Percentiles rank a stretch among this genome's conserved stretches.
Evolutionary conservation across 768 basidiomycete species (phyloP).

Genomic region (Galerina marginata): DNA sequence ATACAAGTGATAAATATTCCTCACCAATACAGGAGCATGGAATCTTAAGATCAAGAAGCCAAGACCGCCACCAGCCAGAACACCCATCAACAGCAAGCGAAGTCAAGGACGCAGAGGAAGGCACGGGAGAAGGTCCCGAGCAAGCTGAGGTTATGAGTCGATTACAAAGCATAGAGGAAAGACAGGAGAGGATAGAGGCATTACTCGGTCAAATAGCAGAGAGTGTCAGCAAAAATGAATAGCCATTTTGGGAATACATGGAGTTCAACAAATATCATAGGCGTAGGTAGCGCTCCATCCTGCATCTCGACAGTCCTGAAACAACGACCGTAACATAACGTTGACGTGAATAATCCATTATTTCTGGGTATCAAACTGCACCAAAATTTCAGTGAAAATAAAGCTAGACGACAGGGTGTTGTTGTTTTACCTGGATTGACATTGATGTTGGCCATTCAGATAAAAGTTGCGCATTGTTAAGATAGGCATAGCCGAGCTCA

Average conservation of each 20-base stretch:
- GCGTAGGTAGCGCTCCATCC: no score
- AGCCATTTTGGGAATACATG: no score
- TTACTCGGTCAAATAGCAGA: constrained; percentile 45
- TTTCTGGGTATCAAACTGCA: constrained; percentile 8
- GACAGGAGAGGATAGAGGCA: constrained; percentile 52
- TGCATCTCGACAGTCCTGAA: no score
- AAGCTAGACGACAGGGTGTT: neutral
- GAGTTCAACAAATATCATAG: no score
- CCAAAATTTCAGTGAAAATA: neutral
- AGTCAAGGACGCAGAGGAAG: constrained; percentile 24
- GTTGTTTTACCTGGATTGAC: constrained; percentile 54
- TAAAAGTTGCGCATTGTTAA: constrained; percentile 53
- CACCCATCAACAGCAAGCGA: constrained; percentile 19
- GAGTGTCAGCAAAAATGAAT: constrained; percentile 23
- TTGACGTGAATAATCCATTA: neutral
- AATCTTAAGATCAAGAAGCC: constrained; percentile 18
- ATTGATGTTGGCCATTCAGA: constrained; percentile 74
- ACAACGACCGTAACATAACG: no score
- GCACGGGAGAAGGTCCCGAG: constrained; percentile 21
- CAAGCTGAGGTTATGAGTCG: constrained; percentile 19
- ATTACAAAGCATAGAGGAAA: constrained; percentile 32
- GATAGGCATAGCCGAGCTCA: constrained; percentile 58
- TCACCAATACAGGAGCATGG: constrained; percentile 6
- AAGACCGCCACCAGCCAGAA: constrained; percentile 13
- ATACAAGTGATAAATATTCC: constrained; percentile 15